Conservation (phyloP, 1,284 basidiomycete genomes). For the Rhodotorula sp. region DNA sequence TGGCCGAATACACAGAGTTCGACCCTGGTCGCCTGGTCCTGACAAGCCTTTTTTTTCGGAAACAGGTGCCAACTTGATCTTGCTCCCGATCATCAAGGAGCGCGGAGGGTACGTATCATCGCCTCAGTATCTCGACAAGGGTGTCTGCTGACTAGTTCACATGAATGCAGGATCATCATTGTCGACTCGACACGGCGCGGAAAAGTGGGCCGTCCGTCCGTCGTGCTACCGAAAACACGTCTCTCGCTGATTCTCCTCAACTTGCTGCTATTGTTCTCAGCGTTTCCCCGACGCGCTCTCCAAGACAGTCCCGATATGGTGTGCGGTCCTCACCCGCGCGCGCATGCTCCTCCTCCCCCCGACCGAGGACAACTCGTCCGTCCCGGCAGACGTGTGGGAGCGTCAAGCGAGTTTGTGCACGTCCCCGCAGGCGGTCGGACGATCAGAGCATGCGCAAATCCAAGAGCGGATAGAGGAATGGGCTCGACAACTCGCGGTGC, state of each 20-base stretch:
- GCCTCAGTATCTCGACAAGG: background rate
- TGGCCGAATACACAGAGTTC: background rate
- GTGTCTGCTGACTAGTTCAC: background rate
- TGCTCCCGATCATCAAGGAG: conserved; percentile 63
- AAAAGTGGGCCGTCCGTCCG: conserved; percentile 55
- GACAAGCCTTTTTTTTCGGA: conserved; percentile 33
- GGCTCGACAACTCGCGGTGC: conserved; percentile 65
- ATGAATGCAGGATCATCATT: conserved; percentile 65
- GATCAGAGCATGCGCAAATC: conserved; percentile 70
- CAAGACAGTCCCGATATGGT: conserved; percentile 96
- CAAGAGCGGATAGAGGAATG: conserved; percentile 62
- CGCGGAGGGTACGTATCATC: conserved; percentile 60
- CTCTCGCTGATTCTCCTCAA: background rate
- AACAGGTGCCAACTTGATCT: conserved; percentile 72
- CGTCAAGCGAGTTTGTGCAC: conserved; percentile 62
- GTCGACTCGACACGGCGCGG: conserved; percentile 93
- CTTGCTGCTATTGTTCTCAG: conserved; percentile 36
- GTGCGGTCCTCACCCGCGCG: conserved; percentile 82
- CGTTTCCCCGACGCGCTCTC: conserved; percentile 90
- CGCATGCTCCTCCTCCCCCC: conserved; percentile 46
- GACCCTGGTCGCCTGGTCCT: background rate
- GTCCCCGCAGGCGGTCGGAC: conserved; percentile 56
- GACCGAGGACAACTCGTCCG: conserved; percentile 46
- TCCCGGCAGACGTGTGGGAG: conserved; percentile 42
- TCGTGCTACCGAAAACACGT: background rate